Evolutionary conservation across 495 filamentous ascomycete species (phyloP).

Genomic region (Thozetella sp.): DNA sequence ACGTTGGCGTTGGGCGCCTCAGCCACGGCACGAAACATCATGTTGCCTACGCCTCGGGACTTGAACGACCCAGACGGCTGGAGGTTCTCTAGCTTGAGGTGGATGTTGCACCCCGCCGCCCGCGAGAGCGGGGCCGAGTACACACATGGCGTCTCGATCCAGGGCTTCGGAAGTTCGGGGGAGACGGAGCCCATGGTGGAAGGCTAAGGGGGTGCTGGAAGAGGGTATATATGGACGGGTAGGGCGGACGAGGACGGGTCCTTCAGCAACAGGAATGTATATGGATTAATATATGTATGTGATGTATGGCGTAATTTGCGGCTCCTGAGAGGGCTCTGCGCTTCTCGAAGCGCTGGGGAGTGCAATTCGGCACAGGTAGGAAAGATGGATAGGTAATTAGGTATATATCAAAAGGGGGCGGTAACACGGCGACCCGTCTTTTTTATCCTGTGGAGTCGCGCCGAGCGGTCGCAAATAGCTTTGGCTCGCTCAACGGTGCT

Average conservation of each 20-base stretch:
- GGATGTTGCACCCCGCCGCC: constrained; percentile 77
- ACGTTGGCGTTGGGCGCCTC: constrained; percentile 40
- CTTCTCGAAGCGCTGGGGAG: too few species aligned
- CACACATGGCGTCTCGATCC: constrained; percentile 73
- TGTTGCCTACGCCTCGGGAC: constrained; percentile 84
- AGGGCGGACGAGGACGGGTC: neutral
- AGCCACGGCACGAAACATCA: constrained; percentile 58
- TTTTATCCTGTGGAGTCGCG: neutral
- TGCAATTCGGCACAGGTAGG: too few species aligned
- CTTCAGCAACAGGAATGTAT: constrained; percentile 1
- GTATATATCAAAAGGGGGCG: too few species aligned
- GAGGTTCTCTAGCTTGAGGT: constrained; percentile 91
- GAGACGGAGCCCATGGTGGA: constrained; percentile 36
- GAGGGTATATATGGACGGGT: neutral
- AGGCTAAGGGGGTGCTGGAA: neutral
- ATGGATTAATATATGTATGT: too few species aligned
- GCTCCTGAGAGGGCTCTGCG: too few species aligned
- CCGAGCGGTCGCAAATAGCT: neutral
- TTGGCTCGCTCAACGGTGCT: neutral
- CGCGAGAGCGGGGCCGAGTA: constrained; percentile 68
- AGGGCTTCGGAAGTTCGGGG: constrained; percentile 51
- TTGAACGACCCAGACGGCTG: constrained; percentile 97
- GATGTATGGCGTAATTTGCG: too few species aligned
- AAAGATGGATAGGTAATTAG: too few species aligned
- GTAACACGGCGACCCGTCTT: neutral